Base-by-base conservation (phyloP, 257 asterid species). In the Solanum chiquidenum region DNA sequence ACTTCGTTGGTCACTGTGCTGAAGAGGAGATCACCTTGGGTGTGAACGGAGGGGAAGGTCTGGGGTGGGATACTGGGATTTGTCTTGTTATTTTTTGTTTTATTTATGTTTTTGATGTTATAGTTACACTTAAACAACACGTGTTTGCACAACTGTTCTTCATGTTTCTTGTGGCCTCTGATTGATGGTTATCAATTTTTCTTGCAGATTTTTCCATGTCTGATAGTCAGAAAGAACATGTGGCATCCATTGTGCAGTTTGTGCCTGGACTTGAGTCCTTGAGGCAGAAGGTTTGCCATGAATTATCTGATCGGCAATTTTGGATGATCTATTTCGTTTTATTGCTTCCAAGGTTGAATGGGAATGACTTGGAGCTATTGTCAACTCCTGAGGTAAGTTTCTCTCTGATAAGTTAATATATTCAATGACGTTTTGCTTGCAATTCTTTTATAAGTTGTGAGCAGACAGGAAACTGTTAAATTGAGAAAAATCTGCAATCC, bases 291-390 rank as follows among this genome's bases (percentile, higher is more conserved):
- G 86, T 92, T 82, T 87, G 94, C 90, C 89, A 90, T 86, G 91
- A 91, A 87, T 85, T 95, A 87, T 92, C 92, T 46, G 87, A 88
- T 29, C 91, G 87, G 86, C 94, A 94, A 89, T 95, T 94, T 91
- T 95, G 98, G 98, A 91, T 94, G 92, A 93, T 95, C 86, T 94
- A 95, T 89, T 94, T 94, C 58, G 92, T 92, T 86, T 90, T 95
- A 84, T 90, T 95, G 90, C 92, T 93, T 89, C 98, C 98, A 60
- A 92, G 96, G 90, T 92, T 95, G 92, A 90, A 87, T 80, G 95
- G 92, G 85, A 91, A 83, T 86, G 98, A 93, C 87, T 84, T 85
- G 87, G 90, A 93, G 92, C 91, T 93, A 86, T 94, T 95, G 71
- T 92, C 94, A 20, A 86, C 95, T 90, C 92, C 94, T 44, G 93